Evolutionary conservation across 495 filamentous ascomycete species (phyloP).

Genomic region (Penicillium lividum): DNA sequence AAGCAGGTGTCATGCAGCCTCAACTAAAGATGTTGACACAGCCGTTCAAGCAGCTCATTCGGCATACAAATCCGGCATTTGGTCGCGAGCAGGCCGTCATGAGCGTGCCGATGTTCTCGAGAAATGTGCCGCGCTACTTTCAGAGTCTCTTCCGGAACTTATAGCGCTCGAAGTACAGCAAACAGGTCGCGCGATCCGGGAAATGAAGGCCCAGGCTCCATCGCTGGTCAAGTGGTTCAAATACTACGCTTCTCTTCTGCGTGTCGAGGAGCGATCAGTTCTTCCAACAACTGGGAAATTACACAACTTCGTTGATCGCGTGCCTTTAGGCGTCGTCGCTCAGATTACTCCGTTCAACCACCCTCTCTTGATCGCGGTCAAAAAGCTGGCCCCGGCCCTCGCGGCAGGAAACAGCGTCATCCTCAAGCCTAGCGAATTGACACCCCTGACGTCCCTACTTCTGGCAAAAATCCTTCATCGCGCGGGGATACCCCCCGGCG

Average conservation of each 20-base stretch:
- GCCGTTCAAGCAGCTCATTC: slow-evolving; percentile 48
- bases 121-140: slow-evolving; percentile 53
- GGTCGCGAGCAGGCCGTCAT: slow-evolving; percentile 56
- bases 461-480: slow-evolving; percentile 53
- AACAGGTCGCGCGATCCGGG: slow-evolving; percentile 62
- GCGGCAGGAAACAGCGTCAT: slow-evolving; percentile 64
- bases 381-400: slow-evolving; percentile 62
- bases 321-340: slow-evolving; percentile 62
- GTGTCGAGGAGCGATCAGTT: slow-evolving; percentile 60
- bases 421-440: slow-evolving; percentile 62
- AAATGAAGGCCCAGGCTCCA: slow-evolving; percentile 65
- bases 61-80: slow-evolving; percentile 55
- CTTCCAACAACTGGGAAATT: slow-evolving; percentile 60
- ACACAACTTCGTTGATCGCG: slow-evolving; percentile 61
- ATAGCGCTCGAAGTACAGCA: slow-evolving; percentile 60
- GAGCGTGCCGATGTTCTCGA: slow-evolving; percentile 58
- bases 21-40: slow-evolving; percentile 44
- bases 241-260: slow-evolving; percentile 61
- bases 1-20: slow-evolving; percentile 44
- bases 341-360: slow-evolving; percentile 70
- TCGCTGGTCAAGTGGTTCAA: slow-evolving; percentile 64
- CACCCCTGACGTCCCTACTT: slow-evolving; percentile 56
- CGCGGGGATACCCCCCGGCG: slow-evolving; percentile 58
- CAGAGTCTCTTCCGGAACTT: slow-evolving; percentile 48
- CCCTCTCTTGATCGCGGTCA: slow-evolving; percentile 62